A percentile compares a stretch with the other conserved stretches of the same genome.
Evolutionary conservation across 345 rosid genomes (phyloP).

Genomic region (Arabidopsis suecica): DNA sequence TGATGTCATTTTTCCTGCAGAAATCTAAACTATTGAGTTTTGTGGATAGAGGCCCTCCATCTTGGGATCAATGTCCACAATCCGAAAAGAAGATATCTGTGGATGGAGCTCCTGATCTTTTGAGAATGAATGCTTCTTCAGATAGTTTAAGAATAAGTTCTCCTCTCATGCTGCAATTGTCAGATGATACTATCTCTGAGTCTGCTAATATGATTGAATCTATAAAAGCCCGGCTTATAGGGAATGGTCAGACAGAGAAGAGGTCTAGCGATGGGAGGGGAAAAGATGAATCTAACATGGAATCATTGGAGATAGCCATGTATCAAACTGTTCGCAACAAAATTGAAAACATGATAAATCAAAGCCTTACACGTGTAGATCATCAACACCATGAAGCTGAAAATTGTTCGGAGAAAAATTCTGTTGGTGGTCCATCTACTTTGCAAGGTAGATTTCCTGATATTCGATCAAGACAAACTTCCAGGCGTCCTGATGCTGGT

Average conservation of each 20-base stretch:
- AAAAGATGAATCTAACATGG: constrained; percentile 48
- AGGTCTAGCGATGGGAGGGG: constrained; percentile 53
- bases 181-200: constrained; percentile 57
- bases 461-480: constrained; percentile 57
- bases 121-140: constrained; percentile 44
- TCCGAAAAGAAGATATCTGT: constrained; percentile 48
- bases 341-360: constrained; percentile 43
- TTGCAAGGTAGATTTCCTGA: constrained; percentile 58
- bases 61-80: constrained; percentile 64
- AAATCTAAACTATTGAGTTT: constrained; percentile 89
- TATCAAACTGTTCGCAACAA: constrained; percentile 53
- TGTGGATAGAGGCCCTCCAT: constrained; percentile 69
- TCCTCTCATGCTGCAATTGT: constrained; percentile 50
- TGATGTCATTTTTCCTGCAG: constrained; percentile 51
- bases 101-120: constrained; percentile 47
- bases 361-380: constrained; percentile 42
- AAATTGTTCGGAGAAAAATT: constrained; percentile 43
- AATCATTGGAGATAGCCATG: constrained; percentile 68
- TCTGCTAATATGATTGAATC: constrained; percentile 57
- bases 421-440: constrained; percentile 51
- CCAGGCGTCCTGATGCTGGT: constrained; percentile 48
- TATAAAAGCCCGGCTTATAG: constrained; percentile 58
- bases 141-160: constrained; percentile 50
- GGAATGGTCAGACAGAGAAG: constrained; percentile 51
- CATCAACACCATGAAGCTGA: constrained; percentile 41